Evolutionary conservation across 164 flowering plant genomes (phyloP).

Genomic region (Nymphaea colorata): DNA sequence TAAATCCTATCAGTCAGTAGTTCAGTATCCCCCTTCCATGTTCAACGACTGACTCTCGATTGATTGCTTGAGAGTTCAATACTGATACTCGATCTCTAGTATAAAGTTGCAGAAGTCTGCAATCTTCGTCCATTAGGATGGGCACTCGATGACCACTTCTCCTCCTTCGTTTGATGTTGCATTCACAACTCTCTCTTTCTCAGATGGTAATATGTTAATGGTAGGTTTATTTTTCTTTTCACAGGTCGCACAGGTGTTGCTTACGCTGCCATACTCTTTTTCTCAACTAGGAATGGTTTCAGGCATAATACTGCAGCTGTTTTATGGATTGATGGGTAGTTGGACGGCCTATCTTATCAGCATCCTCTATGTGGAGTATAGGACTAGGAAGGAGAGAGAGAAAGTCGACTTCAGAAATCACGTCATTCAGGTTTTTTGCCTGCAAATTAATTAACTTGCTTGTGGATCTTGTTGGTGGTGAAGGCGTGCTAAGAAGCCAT

Average conservation of each 20-base stretch:
- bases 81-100: too few relatives aligned
- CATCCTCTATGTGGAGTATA: constrained; percentile 61
- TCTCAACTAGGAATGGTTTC: constrained; percentile 70
- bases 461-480: too few relatives aligned
- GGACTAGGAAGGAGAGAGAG: constrained; percentile 59
- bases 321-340: constrained; percentile 62
- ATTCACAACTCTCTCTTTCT: neutral
- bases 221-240: neutral
- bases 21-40: too few relatives aligned
- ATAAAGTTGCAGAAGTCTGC: too few relatives aligned
- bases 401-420: constrained; percentile 69
- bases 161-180: too few relatives aligned
- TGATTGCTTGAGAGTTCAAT: too few relatives aligned
- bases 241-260: constrained; percentile 65
- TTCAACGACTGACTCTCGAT: too few relatives aligned
- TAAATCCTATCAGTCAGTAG: too few relatives aligned
- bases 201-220: neutral
- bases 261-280: constrained; percentile 70
- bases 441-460: too few relatives aligned
- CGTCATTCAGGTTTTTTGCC: constrained; percentile 57
- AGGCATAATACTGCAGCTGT: constrained; percentile 51
- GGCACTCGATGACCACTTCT: too few relatives aligned
- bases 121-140: too few relatives aligned
- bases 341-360: constrained; percentile 80
- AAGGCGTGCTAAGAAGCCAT: neutral